Conservation (phyloP, 768 basidiomycete genomes). For the Pholiota microspora region DNA sequence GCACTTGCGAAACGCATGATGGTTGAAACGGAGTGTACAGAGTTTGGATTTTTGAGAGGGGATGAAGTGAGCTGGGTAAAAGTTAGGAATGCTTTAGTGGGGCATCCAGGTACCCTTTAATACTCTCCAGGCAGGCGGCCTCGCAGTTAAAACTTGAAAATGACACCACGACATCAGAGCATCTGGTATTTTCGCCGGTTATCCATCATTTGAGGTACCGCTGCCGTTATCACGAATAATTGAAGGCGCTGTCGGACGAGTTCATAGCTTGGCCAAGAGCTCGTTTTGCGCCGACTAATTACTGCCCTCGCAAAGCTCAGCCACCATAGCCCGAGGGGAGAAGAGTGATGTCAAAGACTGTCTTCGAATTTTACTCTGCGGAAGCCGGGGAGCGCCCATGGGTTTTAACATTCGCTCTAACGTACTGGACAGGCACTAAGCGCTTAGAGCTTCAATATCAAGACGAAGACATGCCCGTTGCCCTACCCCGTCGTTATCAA, state of each 20-base stretch:
- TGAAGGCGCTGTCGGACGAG: not conserved
- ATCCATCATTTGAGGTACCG: not conserved
- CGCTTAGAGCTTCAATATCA: not conserved
- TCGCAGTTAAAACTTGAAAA: no score
- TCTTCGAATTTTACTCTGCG: no score
- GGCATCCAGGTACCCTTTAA: not conserved
- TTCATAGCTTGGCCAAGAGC: not conserved
- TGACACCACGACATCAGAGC: no score
- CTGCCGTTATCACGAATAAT: not conserved
- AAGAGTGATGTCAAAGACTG: no score
- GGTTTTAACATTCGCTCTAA: no score
- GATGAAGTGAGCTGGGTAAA: not conserved
- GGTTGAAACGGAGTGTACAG: no score
- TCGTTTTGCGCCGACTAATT: no score
- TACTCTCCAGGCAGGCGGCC: not conserved
- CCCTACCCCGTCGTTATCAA: not conserved
- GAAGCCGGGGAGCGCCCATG: no score
- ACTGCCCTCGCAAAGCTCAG: no score
- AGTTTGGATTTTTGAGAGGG: not conserved
- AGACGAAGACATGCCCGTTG: not conserved
- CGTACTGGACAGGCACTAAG: not conserved
- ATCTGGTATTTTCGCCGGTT: no score
- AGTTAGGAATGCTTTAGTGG: not conserved
- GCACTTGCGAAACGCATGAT: not conserved
- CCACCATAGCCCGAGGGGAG: no score